Evolutionary conservation across 352 stramenopile species (phyloP).

Genomic region (Salisapilia sapeloensis): DNA sequence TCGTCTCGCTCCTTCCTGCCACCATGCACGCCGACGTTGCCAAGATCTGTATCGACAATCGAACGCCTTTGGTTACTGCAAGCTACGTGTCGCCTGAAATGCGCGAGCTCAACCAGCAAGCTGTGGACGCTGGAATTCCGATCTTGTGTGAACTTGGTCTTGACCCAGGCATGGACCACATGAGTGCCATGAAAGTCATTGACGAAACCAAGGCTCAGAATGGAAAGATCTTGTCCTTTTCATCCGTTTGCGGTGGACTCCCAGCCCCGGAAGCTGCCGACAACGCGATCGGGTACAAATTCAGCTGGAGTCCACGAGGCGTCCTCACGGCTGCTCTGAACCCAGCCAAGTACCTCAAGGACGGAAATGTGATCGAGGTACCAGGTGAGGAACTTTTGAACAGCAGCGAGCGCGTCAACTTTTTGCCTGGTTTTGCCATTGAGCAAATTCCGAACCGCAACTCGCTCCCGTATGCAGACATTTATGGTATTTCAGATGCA

Average conservation of each 20-base stretch:
- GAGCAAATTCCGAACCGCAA: conserved; percentile 93
- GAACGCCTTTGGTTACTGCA: conserved; percentile 86
- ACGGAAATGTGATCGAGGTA: conserved; percentile 75
- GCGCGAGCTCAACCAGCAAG: conserved; percentile 56
- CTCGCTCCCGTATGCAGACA: conserved; percentile 83
- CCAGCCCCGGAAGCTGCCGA: conserved; percentile 88
- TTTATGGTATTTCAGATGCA: conserved; percentile 89
- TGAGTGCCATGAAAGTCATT: conserved; percentile 95
- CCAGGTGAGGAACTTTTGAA: conserved; percentile 75
- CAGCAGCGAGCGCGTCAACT: conserved; percentile 68
- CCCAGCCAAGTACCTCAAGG: conserved; percentile 73
- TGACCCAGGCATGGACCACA: conserved; percentile 94
- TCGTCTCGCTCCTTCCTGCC: conserved; percentile 88
- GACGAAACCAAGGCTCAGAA: conserved; percentile 85
- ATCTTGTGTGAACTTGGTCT: conserved; percentile 93
- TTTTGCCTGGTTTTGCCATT: conserved; percentile 84
- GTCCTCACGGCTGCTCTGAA: conserved; percentile 90
- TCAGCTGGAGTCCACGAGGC: conserved; percentile 91
- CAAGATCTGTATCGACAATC: conserved; percentile 72
- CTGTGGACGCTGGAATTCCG: conserved; percentile 60
- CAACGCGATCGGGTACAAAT: conserved; percentile 95
- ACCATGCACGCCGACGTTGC: conserved; percentile 88
- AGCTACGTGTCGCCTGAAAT: conserved; percentile 94
- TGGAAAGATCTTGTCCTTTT: conserved; percentile 84
- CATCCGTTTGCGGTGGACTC: conserved; percentile 89